Base-by-base conservation (phyloP, 306 rosid genomes). In the Delonix regia region DNA sequence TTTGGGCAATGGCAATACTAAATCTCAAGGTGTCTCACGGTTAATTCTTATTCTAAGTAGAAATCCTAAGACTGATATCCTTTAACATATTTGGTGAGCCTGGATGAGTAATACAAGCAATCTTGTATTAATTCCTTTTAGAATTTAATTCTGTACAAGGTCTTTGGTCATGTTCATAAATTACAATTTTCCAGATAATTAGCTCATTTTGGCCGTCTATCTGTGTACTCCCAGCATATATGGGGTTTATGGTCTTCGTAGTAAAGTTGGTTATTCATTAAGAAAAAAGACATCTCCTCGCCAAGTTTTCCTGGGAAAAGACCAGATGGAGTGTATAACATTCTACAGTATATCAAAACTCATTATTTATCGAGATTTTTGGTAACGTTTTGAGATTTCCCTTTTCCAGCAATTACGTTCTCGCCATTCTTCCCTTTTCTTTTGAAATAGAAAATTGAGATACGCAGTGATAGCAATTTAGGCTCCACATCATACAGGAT, bases 41-140 rank as follows among this genome's bases (percentile, higher is more conserved):
- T 24, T 34, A 33, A 19, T 45, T 70, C 72, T 28, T 57, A 36
- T 68, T 38, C 55, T 49, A 18, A 67, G 5, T 47, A 19, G 59
- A 52, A 49, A 28, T 22, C 30, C 57, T 28, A 39, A 16, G 45
- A 69, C 78, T 30, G 62, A 27, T 79, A 24, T 8, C 18, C 16
- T 34, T 34, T 34, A 2, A 34, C 12, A 16, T 15, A 15, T 30
- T 55, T 83, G 77, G 5, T 82, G 62, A 64, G 61, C 56, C 56
- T 18, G 44, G 5, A 39, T 4, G 44, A 39, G 9, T 4, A 48
- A 22, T 36, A 56, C 41, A 44, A 22, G 47, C 19, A 78, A 8
- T 15, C 19, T 0, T 44, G 3, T 9, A 18, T 18, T 24, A 16
- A 15, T 21, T 25, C 27, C 6, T 16, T 16, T 39, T n/a, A 16